These are phyloP conservation scores for Trichoderma citrinoviride DNA, from an alignment of 2,329 filamentous ascomycete species.

Conservation along the genomic window DNA sequence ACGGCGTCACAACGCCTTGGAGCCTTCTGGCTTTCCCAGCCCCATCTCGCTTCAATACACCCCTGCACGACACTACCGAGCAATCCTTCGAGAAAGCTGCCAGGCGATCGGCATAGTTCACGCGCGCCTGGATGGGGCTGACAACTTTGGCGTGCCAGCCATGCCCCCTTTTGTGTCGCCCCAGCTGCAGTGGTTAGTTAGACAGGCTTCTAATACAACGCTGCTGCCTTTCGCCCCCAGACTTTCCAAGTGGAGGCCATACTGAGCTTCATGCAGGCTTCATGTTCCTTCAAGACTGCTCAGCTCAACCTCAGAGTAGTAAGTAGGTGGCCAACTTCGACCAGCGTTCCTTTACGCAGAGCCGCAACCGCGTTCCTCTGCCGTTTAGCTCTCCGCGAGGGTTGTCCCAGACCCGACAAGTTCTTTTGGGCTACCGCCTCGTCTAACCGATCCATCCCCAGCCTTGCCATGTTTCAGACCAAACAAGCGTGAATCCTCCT, in stretches of 20 bases:
- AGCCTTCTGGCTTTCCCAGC: background rate
- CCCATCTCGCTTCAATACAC: background rate
- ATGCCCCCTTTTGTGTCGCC: background rate
- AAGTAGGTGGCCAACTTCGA: too few species aligned
- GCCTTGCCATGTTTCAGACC: background rate
- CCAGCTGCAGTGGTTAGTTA: background rate
- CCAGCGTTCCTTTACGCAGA: too few species aligned
- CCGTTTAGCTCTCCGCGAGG: too few species aligned
- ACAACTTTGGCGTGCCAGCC: background rate
- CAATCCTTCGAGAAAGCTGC: background rate
- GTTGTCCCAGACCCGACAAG: too few species aligned
- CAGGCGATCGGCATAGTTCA: background rate
- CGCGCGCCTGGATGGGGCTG: background rate
- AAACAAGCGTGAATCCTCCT: background rate
- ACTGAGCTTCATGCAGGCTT: background rate
- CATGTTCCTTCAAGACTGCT: background rate
- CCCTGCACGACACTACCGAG: background rate
- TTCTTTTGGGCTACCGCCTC: background rate
- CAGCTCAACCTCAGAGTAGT: too few species aligned
- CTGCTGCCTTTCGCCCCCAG: background rate
- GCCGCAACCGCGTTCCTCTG: too few species aligned
- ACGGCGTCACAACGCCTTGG: background rate
- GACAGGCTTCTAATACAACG: background rate
- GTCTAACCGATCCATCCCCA: background rate
- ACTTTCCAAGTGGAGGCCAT: background rate